Percentiles rank a stretch among this genome's conserved stretches.
phyloP scores from a whole-genome alignment of 2,329 filamentous ascomycete genomes.

The Fusarium buxicola region DNA sequence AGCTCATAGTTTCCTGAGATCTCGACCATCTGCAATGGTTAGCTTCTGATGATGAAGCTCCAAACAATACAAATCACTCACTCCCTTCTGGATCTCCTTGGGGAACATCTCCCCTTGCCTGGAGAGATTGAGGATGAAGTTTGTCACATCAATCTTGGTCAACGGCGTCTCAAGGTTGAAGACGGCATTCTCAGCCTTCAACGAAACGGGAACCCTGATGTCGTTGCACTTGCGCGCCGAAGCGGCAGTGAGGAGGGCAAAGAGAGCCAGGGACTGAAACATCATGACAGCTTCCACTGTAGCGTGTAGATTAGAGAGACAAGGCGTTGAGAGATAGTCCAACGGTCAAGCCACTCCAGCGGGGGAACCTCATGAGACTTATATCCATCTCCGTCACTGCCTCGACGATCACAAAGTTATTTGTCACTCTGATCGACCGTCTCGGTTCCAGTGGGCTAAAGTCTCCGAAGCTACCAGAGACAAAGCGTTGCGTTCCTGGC shows the following conservation, averaged over 20 bases:
- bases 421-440: conserved; percentile 10
- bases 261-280: conserved; percentile 37
- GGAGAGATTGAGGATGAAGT: conserved; percentile 64
- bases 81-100: conserved; percentile 56
- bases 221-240: conserved; percentile 58
- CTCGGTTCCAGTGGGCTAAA: conserved; percentile 4
- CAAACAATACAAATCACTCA: conserved; percentile 39
- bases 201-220: conserved; percentile 66
- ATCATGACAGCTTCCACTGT: conserved; percentile 23
- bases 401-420: conserved; percentile 15
- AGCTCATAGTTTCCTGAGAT: conserved; percentile 67
- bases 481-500: not conserved
- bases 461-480: not conserved
- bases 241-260: conserved; percentile 44
- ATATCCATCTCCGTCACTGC: conserved; percentile 12
- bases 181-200: conserved; percentile 64
- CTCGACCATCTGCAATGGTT: conserved; percentile 56
- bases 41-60: not conserved
- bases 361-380: conserved; percentile 16
- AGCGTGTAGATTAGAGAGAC: conserved; percentile 4
- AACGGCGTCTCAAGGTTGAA: conserved; percentile 62
- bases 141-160: conserved; percentile 67
- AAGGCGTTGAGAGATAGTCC: conserved; percentile 1
- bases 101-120: conserved; percentile 64
- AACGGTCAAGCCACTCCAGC: conserved; percentile 19